Conservation (phyloP, 2,329 filamentous ascomycete genomes). For the Hysterium pulicare region DNA sequence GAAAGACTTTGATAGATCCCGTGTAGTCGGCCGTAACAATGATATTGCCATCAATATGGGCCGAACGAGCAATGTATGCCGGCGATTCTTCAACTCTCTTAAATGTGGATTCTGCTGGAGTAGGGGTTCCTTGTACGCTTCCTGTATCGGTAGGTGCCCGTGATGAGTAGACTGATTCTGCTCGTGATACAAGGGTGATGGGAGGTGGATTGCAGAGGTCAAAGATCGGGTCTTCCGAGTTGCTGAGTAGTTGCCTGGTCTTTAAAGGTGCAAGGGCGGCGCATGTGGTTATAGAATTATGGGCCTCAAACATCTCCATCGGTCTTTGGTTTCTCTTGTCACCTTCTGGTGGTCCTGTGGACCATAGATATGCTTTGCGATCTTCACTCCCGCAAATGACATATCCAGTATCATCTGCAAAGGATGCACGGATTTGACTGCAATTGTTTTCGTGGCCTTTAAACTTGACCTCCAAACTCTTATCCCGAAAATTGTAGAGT, state of each 20-base stretch:
- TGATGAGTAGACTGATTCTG: conserved; percentile 58
- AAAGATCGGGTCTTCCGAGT: conserved; percentile 88
- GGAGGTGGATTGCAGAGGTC: conserved; percentile 95
- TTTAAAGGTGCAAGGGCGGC: conserved; percentile 78
- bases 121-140: conserved; percentile 30
- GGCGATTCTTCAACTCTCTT: conserved; percentile 62
- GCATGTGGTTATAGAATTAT: conserved; percentile 84
- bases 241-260: conserved; percentile 72
- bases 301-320: conserved; percentile 86
- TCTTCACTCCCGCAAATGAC: conserved; percentile 94
- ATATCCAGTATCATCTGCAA: conserved; percentile 82
- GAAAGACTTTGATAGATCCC: conserved; percentile 88
- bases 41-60: conserved; percentile 80
- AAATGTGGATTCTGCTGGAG: conserved; percentile 30
- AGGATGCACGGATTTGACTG: conserved; percentile 84
- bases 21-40: conserved; percentile 86
- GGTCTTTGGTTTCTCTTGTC: conserved; percentile 76
- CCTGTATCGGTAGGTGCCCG: conserved; percentile 45
- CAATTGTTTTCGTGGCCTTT: conserved; percentile 86
- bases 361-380: conserved; percentile 87
- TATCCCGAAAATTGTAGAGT: conserved; percentile 83
- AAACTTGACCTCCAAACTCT: conserved; percentile 82
- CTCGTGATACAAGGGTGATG: conserved; percentile 72
- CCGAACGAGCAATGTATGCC: conserved; percentile 70
- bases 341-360: conserved; percentile 55